A percentile compares a stretch with the other conserved stretches of the same genome.
These are phyloP conservation scores for Coleophoma cylindrospora DNA, from an alignment of 2,329 filamentous ascomycete species.

Conservation along the genomic window DNA sequence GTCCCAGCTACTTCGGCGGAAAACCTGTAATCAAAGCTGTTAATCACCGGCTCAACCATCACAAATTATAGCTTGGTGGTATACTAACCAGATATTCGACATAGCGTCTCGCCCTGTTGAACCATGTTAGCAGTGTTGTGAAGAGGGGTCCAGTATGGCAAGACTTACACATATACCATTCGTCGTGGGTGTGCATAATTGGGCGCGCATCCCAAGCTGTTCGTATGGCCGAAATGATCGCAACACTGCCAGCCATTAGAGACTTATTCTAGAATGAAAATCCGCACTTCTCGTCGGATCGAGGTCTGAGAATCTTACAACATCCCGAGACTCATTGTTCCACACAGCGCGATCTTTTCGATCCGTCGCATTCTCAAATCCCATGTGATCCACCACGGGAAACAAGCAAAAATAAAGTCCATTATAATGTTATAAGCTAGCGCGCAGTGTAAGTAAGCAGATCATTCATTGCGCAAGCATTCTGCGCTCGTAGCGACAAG, in stretches of 20 bases:
- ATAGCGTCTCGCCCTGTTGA: slow-evolving; percentile 34
- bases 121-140: background rate
- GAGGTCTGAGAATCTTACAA: slow-evolving; percentile 24
- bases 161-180: slow-evolving; percentile 38
- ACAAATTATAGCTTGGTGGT: background rate
- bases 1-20: slow-evolving; percentile 47
- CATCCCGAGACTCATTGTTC: slow-evolving; percentile 46
- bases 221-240: slow-evolving; percentile 41
- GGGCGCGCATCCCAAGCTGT: slow-evolving; percentile 44
- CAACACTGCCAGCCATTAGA: slow-evolving; percentile 27
- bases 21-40: slow-evolving; percentile 24
- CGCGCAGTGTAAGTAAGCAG: slow-evolving; percentile 9
- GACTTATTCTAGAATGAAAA: background rate
- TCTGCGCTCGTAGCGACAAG: background rate
- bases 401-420: slow-evolving; percentile 44
- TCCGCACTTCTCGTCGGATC: background rate
- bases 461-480: slow-evolving; percentile 2
- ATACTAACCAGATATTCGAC: slow-evolving; percentile 34
- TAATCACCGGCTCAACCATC: slow-evolving; percentile 7
- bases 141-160: slow-evolving; percentile 5
- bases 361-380: slow-evolving; percentile 39
- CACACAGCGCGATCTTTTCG: slow-evolving; percentile 44
- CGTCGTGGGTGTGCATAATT: slow-evolving; percentile 33
- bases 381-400: slow-evolving; percentile 45
- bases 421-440: slow-evolving; percentile 48